Base-by-base conservation (phyloP, 495 filamentous ascomycete genomes). In the Xylaria cubensis region DNA sequence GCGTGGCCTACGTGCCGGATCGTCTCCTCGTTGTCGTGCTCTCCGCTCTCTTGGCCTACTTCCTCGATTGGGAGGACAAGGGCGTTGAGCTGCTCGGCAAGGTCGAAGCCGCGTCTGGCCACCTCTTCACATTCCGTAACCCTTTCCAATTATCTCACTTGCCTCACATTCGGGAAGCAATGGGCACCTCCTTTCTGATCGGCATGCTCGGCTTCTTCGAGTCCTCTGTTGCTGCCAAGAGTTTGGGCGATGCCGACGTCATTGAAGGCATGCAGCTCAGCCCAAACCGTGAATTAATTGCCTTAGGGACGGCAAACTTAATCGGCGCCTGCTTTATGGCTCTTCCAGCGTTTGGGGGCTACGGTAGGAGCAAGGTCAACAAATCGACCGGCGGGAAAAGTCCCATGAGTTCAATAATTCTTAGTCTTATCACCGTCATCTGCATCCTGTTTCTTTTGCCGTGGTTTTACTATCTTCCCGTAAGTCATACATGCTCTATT, bases 121-220 rank as follows among this genome's bases (percentile, higher is more conserved):
- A 83, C 4, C 79, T 90, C 5, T 98, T 98, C 80, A 84, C 87
- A 0, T 94, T 97, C 76, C 87, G 91, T 65, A 97, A 94, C 87
- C 97, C 96, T 0, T 94, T 97, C 79, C 88, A 90, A 58, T 79
- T 89, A 17, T 81, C 87, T 34, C 87, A 95, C 67, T 90, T 98
- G 84, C 86, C 90, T 17, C 90, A 97, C 76, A 90, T 97, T 53
- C 89, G 90, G n/a, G 91, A 94, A 67, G 92, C 94, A 17, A 91
- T 97, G 87, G 90, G 92, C 70, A 98, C 97, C 1, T 91, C 96
- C 0, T 97, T 99, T 75, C 84, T 98, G 41, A 98, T 99, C 68
- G 93, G 94, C 4, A 85, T 99, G 26, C 89, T 99, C 8, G 96
- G 96, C 24, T 99, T 99, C 85, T 99, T 99, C 75, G 96, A 99